phyloP scores from a whole-genome alignment of 176 grass and related monocot genomes.

The Juncus effusus region DNA sequence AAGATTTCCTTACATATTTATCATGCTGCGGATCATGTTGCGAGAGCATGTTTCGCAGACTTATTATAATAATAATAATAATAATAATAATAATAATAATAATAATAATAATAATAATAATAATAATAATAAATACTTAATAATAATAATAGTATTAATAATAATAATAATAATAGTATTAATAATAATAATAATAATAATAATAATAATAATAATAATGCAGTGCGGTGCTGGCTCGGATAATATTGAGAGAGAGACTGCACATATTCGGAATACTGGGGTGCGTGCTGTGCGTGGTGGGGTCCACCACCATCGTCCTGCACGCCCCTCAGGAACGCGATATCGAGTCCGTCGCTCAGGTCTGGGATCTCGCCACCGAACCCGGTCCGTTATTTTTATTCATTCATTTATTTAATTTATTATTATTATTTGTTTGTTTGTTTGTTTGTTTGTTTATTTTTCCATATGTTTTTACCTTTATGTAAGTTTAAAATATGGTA shows the following conservation, averaged over 20 bases:
- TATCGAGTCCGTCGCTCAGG: conserved; percentile 68
- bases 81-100: too few relatives aligned
- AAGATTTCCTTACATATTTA: too few relatives aligned
- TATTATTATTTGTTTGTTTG: too few relatives aligned
- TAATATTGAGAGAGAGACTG: conserved; percentile 68
- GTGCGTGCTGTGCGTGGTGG: conserved; percentile 73
- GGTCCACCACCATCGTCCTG: conserved; percentile 83
- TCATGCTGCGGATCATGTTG: too few relatives aligned
- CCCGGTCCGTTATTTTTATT: conserved; percentile 51
- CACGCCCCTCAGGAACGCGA: conserved; percentile 75
- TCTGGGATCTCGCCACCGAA: conserved; percentile 83
- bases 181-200: neutral
- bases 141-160: neutral
- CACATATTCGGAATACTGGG: conserved; percentile 79
- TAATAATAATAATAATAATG: neutral
- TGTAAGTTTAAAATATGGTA: too few relatives aligned
- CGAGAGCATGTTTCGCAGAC: too few relatives aligned
- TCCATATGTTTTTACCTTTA: too few relatives aligned
- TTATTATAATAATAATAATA: too few relatives aligned
- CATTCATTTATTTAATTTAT: neutral
- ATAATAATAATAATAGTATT: too few relatives aligned
- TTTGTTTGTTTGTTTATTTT: too few relatives aligned
- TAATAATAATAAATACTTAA: too few relatives aligned
- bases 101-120: neutral
- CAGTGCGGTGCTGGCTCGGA: conserved; percentile 65